Conservation (phyloP, 2,329 filamentous ascomycete species). For the Aspergillus aculeatinus region DNA sequence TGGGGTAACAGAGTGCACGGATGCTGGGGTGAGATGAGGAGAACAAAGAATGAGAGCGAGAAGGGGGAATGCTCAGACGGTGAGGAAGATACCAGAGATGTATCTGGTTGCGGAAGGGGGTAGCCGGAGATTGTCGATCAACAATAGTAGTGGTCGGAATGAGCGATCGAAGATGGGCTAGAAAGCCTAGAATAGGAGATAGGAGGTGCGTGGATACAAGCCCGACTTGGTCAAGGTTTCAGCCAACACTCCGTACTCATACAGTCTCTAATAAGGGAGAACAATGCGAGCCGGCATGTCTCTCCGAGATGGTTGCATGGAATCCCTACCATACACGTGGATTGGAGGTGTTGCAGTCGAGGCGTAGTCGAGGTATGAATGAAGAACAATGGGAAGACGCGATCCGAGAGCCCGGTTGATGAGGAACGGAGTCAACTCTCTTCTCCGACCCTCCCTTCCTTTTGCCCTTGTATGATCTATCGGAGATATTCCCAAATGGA, state of each 20-base stretch:
- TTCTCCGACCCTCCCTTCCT: neutral
- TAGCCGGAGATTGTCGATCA: slow-evolving; percentile 1
- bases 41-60: slow-evolving; percentile 6
- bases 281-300: slow-evolving; percentile 6
- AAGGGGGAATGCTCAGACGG: slow-evolving; percentile 5
- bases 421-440: neutral
- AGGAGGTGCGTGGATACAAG: neutral
- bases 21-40: neutral
- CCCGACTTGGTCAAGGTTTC: slow-evolving; percentile 4
- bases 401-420: neutral
- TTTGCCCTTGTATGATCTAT: neutral
- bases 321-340: slow-evolving; percentile 7
- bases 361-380: neutral
- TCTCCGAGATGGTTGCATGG: slow-evolving; percentile 4
- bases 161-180: neutral
- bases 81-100: slow-evolving; percentile 5
- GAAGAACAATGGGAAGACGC: neutral
- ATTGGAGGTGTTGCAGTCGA: neutral
- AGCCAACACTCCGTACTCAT: neutral
- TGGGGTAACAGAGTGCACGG: slow-evolving; percentile 2
- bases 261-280: neutral
- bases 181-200: slow-evolving; percentile 7
- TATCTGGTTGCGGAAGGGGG: slow-evolving; percentile 6
- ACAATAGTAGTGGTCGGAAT: slow-evolving; percentile 3
- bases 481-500: neutral